Evolutionary conservation across 2,329 filamentous ascomycete species (phyloP).

Genomic region (Westerdykella ornata): DNA sequence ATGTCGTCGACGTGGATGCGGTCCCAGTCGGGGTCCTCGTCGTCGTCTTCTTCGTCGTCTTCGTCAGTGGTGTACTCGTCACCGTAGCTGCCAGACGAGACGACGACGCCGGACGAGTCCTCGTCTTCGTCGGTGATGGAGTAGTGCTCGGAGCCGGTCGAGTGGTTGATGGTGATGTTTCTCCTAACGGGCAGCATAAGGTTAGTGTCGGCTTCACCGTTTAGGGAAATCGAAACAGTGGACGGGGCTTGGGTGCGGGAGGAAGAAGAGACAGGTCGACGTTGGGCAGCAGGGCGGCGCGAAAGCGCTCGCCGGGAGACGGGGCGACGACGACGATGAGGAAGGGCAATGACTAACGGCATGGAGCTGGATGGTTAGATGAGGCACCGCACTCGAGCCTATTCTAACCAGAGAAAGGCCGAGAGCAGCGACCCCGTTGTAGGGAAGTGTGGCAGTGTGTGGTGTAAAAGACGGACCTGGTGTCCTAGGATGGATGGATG

Average conservation of each 20-base stretch:
- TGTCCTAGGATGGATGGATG: constrained; percentile 9
- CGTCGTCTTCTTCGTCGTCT: constrained; percentile 27
- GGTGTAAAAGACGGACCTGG: constrained; percentile 20
- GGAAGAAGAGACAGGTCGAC: constrained; percentile 15
- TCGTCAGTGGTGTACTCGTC: constrained; percentile 26
- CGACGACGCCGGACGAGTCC: constrained; percentile 29
- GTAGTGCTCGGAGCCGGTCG: constrained; percentile 32
- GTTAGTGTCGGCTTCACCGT: constrained; percentile 33
- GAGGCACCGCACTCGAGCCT: constrained; percentile 31
- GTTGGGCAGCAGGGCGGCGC: constrained; percentile 24
- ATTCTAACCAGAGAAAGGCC: constrained; percentile 38
- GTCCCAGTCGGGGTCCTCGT: constrained; percentile 30
- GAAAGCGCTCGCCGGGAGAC: constrained; percentile 24
- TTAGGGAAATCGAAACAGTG: constrained; percentile 25
- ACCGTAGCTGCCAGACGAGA: constrained; percentile 27
- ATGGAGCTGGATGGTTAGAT: constrained; percentile 33
- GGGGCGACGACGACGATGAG: constrained; percentile 25
- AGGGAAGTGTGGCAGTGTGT: constrained; percentile 4
- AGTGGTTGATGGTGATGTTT: constrained; percentile 37
- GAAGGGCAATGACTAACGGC: constrained; percentile 40
- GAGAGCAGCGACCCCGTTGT: constrained; percentile 27
- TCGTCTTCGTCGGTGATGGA: constrained; percentile 26
- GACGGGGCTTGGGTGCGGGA: constrained; percentile 22
- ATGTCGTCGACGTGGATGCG: constrained; percentile 38
- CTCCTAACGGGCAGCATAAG: constrained; percentile 32